These are phyloP conservation scores for Paramarasmius palmivorus DNA, from an alignment of 1,284 basidiomycete species.

Conservation along the genomic window DNA sequence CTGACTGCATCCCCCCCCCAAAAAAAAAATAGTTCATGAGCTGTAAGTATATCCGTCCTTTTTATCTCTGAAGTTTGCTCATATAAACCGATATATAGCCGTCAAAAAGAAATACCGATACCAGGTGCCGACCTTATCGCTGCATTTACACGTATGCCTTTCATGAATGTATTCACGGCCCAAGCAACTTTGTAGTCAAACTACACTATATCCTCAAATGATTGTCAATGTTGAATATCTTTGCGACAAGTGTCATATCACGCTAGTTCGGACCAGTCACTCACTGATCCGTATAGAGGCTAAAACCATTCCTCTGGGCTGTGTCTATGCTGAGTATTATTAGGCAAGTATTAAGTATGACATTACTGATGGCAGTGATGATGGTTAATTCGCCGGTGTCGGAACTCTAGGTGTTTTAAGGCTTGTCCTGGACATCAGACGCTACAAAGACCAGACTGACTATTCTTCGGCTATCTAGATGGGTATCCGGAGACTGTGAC, in stretches of 20 bases:
- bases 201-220: too few species aligned
- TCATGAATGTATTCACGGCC: background rate
- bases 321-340: too few species aligned
- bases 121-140: slow-evolving; percentile 23
- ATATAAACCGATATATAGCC: slow-evolving; percentile 20
- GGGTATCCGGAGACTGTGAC: slow-evolving; percentile 37
- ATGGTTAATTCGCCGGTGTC: background rate
- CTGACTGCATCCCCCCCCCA: background rate
- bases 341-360: too few species aligned
- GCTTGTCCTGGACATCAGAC: slow-evolving; percentile 35
- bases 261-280: too few species aligned
- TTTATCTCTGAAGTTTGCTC: background rate
- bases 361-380: too few species aligned
- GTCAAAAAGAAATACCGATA: slow-evolving; percentile 33
- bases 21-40: slow-evolving; percentile 46
- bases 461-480: slow-evolving; percentile 48
- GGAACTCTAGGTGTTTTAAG: background rate
- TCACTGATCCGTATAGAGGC: too few species aligned
- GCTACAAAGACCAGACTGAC: slow-evolving; percentile 50
- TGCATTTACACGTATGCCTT: background rate
- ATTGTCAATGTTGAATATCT: too few species aligned
- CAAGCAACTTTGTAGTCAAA: too few species aligned
- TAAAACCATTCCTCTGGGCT: too few species aligned
- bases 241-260: too few species aligned
- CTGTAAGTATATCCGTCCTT: slow-evolving; percentile 36